Base-by-base conservation (phyloP, 306 rosid genomes). In the Rosa multiflora region DNA sequence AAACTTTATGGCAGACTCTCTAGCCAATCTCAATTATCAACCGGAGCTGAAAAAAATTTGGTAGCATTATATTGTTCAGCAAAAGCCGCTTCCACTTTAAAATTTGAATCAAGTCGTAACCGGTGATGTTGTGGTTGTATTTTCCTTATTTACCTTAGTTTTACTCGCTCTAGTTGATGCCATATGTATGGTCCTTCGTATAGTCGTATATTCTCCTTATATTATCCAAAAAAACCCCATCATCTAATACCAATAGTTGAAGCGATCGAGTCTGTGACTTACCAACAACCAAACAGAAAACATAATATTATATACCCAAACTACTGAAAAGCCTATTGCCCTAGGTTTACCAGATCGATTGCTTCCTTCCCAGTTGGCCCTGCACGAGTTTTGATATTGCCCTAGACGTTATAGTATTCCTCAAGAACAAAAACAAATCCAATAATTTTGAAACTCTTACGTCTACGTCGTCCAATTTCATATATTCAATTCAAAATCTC, bases 381-480 rank as follows among this genome's bases (percentile, higher is more conserved):
- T 39, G 53, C 53, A 69, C 73, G 2, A 69, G 73, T 43, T 52
- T 10, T 74, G 37, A 21, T 59, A 37, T 58, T n/a, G 15, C 26
- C 62, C 10, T 55, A 20, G 62, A 20, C 62, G 62, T 6, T 20
- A 20, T 18, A 20, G 10, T 55, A 8, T 29, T 44, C 29, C 5
- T 7, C n/a, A 26, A 32, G 52, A 9, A 9, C 29, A 72, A 10
- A 58, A 5, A 18, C 6, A 51, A 35, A 2, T 72, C 48, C 46
- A 48, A 3, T 2, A n/a, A 1, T n/a, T 56, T 55, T 56, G 53
- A 39, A 39, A 56, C 10, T 73, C 77, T 53, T 73, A 20, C 49
- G 76, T 74, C 68, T 40, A 55, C 14, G 53, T 39, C 11, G 52
- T n/a, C 77, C 29, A 74, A 42, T 32, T 63, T 13, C 18, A 62